phyloP scores from a whole-genome alignment of 768 basidiomycete species.

The Tulasnella sp. region DNA sequence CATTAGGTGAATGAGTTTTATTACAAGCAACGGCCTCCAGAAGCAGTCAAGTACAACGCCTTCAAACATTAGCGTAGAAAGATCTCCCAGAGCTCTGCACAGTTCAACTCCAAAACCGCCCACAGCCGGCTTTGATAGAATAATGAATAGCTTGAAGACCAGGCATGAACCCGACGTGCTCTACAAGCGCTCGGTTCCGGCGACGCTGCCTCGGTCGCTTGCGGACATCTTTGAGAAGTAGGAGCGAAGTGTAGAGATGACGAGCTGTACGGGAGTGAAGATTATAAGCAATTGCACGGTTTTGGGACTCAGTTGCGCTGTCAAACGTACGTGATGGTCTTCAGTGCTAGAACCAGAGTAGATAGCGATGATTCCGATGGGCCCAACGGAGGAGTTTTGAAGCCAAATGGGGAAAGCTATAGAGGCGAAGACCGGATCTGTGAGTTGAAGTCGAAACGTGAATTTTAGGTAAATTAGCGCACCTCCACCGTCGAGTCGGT shows the following conservation, averaged over 20 bases:
- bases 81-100: neutral
- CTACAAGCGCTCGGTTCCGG: neutral
- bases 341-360: constrained; percentile 10
- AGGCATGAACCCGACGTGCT: neutral
- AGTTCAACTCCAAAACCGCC: neutral
- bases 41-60: neutral
- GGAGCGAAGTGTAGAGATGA: constrained; percentile 6
- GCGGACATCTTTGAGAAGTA: constrained; percentile 9
- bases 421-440: too few relatives aligned
- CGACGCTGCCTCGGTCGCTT: neutral
- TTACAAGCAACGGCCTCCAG: neutral
- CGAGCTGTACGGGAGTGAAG: neutral
- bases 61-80: neutral
- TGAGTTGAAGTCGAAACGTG: neutral
- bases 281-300: neutral
- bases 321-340: constrained; percentile 11
- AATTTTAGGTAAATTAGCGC: constrained; percentile 10
- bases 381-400: constrained; percentile 6
- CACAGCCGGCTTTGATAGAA: neutral
- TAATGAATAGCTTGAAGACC: neutral
- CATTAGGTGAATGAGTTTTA: neutral
- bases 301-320: neutral
- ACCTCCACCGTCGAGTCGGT: constrained; percentile 68
- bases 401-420: constrained; percentile 17
- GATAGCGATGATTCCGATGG: constrained; percentile 14